Percentiles rank a stretch among this genome's conserved stretches.
Conservation (phyloP, 768 basidiomycete species). For the Gelatoporia subvermispora region DNA sequence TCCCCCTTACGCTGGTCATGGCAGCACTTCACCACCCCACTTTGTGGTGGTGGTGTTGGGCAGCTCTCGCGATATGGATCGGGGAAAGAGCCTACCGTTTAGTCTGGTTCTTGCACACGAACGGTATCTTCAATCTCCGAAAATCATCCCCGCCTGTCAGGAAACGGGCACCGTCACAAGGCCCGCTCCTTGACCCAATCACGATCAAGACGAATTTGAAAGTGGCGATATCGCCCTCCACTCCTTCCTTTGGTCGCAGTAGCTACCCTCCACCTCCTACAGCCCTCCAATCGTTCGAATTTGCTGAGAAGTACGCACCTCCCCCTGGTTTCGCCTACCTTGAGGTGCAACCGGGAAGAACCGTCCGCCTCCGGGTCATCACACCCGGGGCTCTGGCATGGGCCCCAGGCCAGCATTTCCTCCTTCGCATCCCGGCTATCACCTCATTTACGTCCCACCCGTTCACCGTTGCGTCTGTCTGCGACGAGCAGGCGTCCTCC, state of each 20-base stretch:
- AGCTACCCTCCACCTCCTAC: not conserved
- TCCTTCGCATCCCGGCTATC: conserved; percentile 61
- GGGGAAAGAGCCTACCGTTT: conserved; percentile 57
- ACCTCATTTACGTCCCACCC: conserved; percentile 63
- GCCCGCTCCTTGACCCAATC: not conserved
- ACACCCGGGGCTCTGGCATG: conserved; percentile 53
- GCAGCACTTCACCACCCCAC: conserved; percentile 66
- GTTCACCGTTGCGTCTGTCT: conserved; percentile 64
- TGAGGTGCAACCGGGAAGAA: conserved; percentile 65
- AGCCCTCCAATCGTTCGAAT: not conserved
- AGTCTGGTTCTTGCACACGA: conserved; percentile 52
- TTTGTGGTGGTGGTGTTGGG: conserved; percentile 65
- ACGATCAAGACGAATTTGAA: not conserved
- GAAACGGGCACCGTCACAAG: not conserved
- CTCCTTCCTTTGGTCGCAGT: not conserved
- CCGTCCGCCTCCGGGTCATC: conserved; percentile 62
- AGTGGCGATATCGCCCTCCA: not conserved
- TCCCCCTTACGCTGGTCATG: conserved; percentile 54
- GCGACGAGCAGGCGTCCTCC: conserved; percentile 40
- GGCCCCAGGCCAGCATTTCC: conserved; percentile 78
- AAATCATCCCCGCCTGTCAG: not conserved
- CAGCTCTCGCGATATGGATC: conserved; percentile 56
- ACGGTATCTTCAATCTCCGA: conserved; percentile 39
- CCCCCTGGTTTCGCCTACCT: conserved; percentile 67
- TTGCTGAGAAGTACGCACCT: conserved; percentile 34